These are phyloP conservation scores for Microdochium nivale DNA, from an alignment of 2,329 filamentous ascomycete species.

Conservation along the genomic window DNA sequence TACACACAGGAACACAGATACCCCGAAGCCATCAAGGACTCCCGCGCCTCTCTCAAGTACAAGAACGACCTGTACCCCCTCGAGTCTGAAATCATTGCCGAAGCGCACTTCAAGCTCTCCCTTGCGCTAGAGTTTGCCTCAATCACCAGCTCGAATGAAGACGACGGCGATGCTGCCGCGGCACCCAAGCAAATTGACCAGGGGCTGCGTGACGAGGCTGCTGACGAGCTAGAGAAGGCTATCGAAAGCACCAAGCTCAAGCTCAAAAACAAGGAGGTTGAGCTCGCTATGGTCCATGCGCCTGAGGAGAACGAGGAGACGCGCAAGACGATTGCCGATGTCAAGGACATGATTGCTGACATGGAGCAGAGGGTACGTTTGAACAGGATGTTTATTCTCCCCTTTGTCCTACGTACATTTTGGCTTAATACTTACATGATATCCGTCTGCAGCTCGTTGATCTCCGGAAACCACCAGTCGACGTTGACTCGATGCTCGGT, in stretches of 20 bases:
- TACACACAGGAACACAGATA: conserved; percentile 43
- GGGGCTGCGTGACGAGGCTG: conserved; percentile 61
- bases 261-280: conserved; percentile 60
- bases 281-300: conserved; percentile 52
- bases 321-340: conserved; percentile 57
- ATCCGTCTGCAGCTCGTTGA: conserved; percentile 52
- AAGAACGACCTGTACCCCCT: conserved; percentile 72
- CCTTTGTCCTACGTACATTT: conserved; percentile 8
- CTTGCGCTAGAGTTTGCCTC: conserved; percentile 91
- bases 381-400: conserved; percentile 11
- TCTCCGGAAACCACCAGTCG: conserved; percentile 53
- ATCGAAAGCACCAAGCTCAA: conserved; percentile 66
- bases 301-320: conserved; percentile 60
- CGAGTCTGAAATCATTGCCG: conserved; percentile 79
- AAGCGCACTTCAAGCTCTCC: conserved; percentile 94
- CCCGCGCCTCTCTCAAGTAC: conserved; percentile 66
- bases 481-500: conserved; percentile 46
- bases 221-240: conserved; percentile 62
- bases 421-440: not conserved
- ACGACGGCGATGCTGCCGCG: conserved; percentile 26
- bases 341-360: conserved; percentile 69
- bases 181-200: conserved; percentile 53
- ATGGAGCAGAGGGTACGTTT: conserved; percentile 64
- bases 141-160: conserved; percentile 53
- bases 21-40: conserved; percentile 76